These are phyloP conservation scores for Casuarina cunninghamiana DNA, from an alignment of 306 rosid genomes.

Conservation along the genomic window DNA sequence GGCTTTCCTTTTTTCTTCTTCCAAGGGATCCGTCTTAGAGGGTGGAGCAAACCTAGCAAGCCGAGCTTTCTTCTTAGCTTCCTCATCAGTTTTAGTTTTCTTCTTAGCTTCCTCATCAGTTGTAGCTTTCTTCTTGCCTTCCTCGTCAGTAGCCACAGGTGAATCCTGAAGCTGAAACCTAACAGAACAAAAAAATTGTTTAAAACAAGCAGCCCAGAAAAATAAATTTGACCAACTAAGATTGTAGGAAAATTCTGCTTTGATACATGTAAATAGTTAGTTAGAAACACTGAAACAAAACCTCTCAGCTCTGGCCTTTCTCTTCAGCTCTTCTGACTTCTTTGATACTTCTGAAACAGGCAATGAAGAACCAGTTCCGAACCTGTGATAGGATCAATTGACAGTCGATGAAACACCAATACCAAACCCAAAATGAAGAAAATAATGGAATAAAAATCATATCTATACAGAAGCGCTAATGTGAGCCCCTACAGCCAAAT, in stretches of 20 bases:
- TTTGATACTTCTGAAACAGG: constrained; percentile 50
- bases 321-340: constrained; percentile 64
- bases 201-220: not conserved
- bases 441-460: not conserved
- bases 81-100: constrained; percentile 13
- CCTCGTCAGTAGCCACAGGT: constrained; percentile 50
- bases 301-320: constrained; percentile 95
- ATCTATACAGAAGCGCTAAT: not conserved
- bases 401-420: not conserved
- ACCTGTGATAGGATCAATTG: constrained; percentile 37
- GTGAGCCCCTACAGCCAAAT: too few species aligned
- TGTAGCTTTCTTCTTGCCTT: constrained; percentile 77
- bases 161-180: constrained; percentile 73
- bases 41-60: constrained; percentile 63
- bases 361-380: constrained; percentile 49
- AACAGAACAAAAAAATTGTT: constrained; percentile 16
- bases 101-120: constrained; percentile 37
- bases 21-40: constrained; percentile 60
- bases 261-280: not conserved
- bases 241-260: not conserved
- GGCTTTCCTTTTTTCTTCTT: constrained; percentile 82
- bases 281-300: constrained; percentile 20
- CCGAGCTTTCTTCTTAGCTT: constrained; percentile 87
- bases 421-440: not conserved
- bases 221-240: not conserved